Evolutionary conservation across 1,139 yeast genomes (phyloP), one percentile per base, ranked within the genome.

Genomic region (Protomyces arabidopsidicola): DNA sequence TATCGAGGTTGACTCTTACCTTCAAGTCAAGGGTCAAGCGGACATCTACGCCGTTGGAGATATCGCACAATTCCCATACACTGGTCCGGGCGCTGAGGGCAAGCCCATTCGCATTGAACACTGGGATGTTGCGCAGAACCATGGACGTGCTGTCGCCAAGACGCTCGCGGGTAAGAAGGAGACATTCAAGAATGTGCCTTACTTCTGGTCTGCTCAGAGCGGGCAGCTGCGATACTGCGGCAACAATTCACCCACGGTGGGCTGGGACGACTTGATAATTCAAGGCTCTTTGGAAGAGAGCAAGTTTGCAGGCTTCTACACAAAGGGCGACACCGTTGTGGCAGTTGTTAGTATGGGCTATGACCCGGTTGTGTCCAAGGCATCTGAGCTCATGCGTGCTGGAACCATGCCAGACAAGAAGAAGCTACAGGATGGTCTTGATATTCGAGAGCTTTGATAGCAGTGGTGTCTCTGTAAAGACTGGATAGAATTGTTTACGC

Each of bases 191-290:
- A 55, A 60, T 52, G 56, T 60, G 14, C 67, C 67, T 12, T 58
- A 55, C 60, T 65, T 65, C 60, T 65, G 67, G 67, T 63, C 67
- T 27, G 67, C 67, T 1, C 66, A 63, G 36, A 66, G 67, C 10
- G 65, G 55, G 12, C 67, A 65, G 48, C 35, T 65, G 8, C 61
- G 67, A n/a, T 65, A 63, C 45, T 63, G 66, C 31, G 67, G 67
- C 16, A 65, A 55, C 57, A 63, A 56, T n/a, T 52, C 56, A 10
- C 62, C 62, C 6, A 38, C 67, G 10, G 62, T 53, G 16, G 67
- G 67, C 58, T 65, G 56, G 57, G 67, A 65, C 35, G 65, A 63
- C 16, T 31, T 65, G 31, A 61, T 65, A 10, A 52, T 63, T 14
- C 65, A 65, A 42, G 67, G 67, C 20, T 51, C 55, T 3, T 45